A percentile compares a stretch with the other conserved stretches of the same genome.
Evolutionary conservation across 202 grass and related monocot genomes (phyloP).

Genomic region (Hordeum pubiflorum): DNA sequence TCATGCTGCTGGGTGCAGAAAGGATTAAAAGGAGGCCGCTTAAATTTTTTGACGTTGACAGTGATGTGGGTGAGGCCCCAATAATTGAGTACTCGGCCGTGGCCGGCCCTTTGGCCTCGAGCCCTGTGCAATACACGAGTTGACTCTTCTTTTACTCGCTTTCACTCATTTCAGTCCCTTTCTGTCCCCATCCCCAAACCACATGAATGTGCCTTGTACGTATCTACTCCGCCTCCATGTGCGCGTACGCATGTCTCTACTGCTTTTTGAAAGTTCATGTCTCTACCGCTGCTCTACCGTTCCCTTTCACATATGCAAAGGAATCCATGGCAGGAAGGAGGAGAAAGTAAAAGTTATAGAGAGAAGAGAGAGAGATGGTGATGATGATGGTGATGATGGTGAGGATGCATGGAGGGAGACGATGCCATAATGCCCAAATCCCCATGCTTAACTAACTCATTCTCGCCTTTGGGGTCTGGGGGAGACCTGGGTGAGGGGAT

Average conservation of each 20-base stretch:
- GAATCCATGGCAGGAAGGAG: neutral
- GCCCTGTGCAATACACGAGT: conserved; percentile 86
- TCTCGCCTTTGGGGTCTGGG: conserved; percentile 42
- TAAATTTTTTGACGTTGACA: conserved; percentile 52
- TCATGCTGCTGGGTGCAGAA: conserved; percentile 19
- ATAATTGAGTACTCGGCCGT: conserved; percentile 55
- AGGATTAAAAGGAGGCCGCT: conserved; percentile 33
- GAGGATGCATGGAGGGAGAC: conserved; percentile 9
- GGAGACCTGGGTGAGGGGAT: conserved; percentile 29
- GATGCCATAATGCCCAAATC: conserved; percentile 62
- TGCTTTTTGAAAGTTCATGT: neutral
- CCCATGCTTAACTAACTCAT: conserved; percentile 83
- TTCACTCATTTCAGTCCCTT: conserved; percentile 81
- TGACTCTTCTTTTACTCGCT: conserved; percentile 78
- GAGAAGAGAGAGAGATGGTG: neutral
- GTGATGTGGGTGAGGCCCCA: conserved; percentile 56
- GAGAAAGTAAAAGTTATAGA: conserved; percentile 2
- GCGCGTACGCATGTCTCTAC: neutral
- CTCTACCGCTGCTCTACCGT: neutral
- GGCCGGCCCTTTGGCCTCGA: conserved; percentile 66
- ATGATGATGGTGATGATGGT: neutral
- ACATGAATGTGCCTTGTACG: conserved; percentile 44
- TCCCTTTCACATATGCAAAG: conserved; percentile 8
- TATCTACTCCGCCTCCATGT: conserved; percentile 9
- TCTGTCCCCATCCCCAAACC: conserved; percentile 68